Base-by-base conservation (phyloP, 2,329 filamentous ascomycete genomes). In the Diplocarpon rosae region DNA sequence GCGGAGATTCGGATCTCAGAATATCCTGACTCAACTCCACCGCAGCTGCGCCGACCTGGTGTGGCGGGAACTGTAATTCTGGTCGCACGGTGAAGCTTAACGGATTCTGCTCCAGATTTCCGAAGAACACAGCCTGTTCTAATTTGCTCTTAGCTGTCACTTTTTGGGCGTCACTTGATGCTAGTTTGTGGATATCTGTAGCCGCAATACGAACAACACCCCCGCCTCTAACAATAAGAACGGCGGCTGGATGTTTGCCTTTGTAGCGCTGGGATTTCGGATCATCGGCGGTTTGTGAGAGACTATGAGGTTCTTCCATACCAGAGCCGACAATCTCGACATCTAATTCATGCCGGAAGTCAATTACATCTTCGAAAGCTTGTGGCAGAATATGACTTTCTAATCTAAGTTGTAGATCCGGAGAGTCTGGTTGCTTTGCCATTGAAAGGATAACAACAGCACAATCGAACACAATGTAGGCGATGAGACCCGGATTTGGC, bases 81-180 rank as follows among this genome's bases (percentile, higher is more conserved):
- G 76, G 70, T 51, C 77, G 76, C 35, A 80, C 75, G 35, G 82
- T 76, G 56, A 98, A 87, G 50, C 88, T 80, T n/a, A 98, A 66
- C n/a, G 90, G 84, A 56, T 88, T 96, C 57, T 85, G 79, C 50
- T 81, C 74, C 59, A 85, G 79, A 38, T 78, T 78, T 1, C 89
- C 89, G 60, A 87, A 96, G 65, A 95, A 96, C 1, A 96, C 84
- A 2, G 89, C 89, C 65, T 98, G 89, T 59, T 95, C 87, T 33
- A 98, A 73, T 64, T 92, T 95, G 65, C 80, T 85, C 65, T 87
- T 92, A 6, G 86, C 84, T 1, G 85, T 89, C 13, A 94, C 76
- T 52, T 70, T 65, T 1, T 76, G 78, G 4, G 76, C 70, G 42
- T 66, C 65, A 42, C 75, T 72, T 49, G 73, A 75, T 11, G 70